phyloP scores from a whole-genome alignment of 352 stramenopile genomes.

The Globisporangium ultimum region DNA sequence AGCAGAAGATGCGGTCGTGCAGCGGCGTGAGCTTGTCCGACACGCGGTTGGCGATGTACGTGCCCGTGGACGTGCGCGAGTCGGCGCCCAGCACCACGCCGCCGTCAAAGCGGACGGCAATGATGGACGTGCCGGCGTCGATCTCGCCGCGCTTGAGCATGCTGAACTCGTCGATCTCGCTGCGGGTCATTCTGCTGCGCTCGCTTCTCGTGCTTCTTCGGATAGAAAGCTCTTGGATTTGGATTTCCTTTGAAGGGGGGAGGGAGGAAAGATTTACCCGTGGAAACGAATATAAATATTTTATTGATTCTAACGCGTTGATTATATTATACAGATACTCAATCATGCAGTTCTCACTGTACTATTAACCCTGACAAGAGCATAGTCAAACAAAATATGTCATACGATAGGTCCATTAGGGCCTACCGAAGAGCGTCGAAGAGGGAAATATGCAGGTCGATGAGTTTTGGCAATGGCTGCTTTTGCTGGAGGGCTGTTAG shows the following conservation, averaged over 20 bases:
- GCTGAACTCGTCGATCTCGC: constrained; percentile 48
- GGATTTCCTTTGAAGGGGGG: background rate
- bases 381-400: too few relatives aligned
- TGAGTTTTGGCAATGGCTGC: too few relatives aligned
- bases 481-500: too few relatives aligned
- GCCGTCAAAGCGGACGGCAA: constrained; percentile 95
- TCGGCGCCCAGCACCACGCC: constrained; percentile 97
- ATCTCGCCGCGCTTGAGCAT: constrained; percentile 91
- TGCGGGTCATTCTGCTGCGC: constrained; percentile 8
- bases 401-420: too few relatives aligned
- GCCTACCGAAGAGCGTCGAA: too few relatives aligned
- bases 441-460: too few relatives aligned
- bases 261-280: background rate
- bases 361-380: too few relatives aligned
- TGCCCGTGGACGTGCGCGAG: constrained; percentile 91
- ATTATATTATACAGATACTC: background rate
- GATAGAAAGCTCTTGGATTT: background rate
- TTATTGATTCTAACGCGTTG: background rate
- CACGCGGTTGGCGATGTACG: constrained; percentile 97
- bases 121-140: constrained; percentile 97
- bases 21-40: constrained; percentile 97
- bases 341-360: background rate
- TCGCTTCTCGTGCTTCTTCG: background rate
- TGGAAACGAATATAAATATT: background rate
- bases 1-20: constrained; percentile 97